These are phyloP conservation scores for Cochlearia excelsa DNA, from an alignment of 345 rosid species.

Conservation along the genomic window DNA sequence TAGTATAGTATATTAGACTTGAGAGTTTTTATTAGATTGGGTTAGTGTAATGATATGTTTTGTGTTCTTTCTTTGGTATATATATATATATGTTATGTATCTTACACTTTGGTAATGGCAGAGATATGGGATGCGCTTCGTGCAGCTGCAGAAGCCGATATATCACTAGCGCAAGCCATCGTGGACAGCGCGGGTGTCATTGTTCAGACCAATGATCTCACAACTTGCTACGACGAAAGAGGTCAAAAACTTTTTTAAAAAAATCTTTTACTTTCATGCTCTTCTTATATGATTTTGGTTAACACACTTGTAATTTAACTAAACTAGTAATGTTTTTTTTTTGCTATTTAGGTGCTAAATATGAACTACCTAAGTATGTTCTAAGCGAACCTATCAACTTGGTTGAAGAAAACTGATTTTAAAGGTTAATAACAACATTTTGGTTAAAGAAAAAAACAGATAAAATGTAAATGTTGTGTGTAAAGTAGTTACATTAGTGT, in stretches of 20 bases:
- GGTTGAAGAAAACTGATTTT: constrained; percentile 49
- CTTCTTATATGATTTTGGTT: too few species aligned
- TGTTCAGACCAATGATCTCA: constrained; percentile 72
- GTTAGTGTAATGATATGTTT: background rate
- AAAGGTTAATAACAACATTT: background rate
- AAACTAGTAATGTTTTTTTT: background rate
- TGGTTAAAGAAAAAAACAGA: background rate
- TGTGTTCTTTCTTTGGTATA: background rate
- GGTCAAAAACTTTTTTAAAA: constrained; percentile 36
- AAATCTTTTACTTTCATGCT: too few species aligned
- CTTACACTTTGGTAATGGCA: constrained; percentile 16
- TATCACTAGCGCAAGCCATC: constrained; percentile 68
- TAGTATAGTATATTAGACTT: too few species aligned
- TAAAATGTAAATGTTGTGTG: constrained; percentile 32
- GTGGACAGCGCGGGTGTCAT: constrained; percentile 88
- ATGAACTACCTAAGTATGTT: constrained; percentile 90
- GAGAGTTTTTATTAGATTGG: too few species aligned
- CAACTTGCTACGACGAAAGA: constrained; percentile 85
- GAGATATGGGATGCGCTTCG: constrained; percentile 97
- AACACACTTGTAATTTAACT: too few species aligned
- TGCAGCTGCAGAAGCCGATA: constrained; percentile 81
- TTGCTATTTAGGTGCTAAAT: constrained; percentile 76
- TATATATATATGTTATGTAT: too few species aligned
- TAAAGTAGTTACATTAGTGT: constrained; percentile 39
- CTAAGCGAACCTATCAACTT: constrained; percentile 89